Evolutionary conservation across 1,139 yeast genomes (phyloP).

Genomic region (Debaryomyces robertsiae): DNA sequence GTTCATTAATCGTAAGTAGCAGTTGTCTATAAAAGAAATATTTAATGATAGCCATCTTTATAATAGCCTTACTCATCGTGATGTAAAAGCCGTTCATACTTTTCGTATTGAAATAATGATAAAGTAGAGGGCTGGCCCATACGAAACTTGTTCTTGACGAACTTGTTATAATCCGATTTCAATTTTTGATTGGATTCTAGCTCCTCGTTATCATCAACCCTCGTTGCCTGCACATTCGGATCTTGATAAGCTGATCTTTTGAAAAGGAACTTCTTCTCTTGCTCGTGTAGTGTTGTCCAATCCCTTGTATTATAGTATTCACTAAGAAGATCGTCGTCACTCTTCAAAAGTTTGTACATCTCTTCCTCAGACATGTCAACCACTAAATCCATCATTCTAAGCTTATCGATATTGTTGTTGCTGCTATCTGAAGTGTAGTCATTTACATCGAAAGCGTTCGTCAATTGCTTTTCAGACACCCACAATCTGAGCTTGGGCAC

Average conservation of each 20-base stretch:
- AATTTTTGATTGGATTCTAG: constrained; percentile 15
- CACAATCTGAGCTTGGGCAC: constrained; percentile 32
- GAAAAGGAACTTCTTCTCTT: constrained; percentile 20
- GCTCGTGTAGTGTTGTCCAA: constrained; percentile 20
- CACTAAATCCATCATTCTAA: constrained; percentile 12
- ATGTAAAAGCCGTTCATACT: constrained; percentile 23
- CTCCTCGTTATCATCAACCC: constrained; percentile 20
- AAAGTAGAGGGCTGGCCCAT: constrained; percentile 26
- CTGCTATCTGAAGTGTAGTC: constrained; percentile 20
- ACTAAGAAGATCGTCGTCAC: constrained; percentile 19
- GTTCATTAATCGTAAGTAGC: too few species aligned
- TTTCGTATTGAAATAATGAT: constrained; percentile 27
- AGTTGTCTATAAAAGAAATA: too few species aligned
- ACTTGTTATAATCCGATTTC: constrained; percentile 19
- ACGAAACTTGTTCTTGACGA: constrained; percentile 21
- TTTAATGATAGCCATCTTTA: too few species aligned
- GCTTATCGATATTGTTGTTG: constrained; percentile 15
- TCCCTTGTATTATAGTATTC: constrained; percentile 22
- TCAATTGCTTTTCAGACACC: constrained; percentile 25
- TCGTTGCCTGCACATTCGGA: constrained; percentile 18
- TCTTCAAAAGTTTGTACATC: constrained; percentile 17
- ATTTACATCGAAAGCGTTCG: constrained; percentile 23
- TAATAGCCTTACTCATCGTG: neutral
- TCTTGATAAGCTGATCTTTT: neutral
- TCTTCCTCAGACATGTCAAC: constrained; percentile 22